Evolutionary conservation across 345 rosid genomes (phyloP), one percentile per base, ranked within the genome.

Genomic region (Clausena lansium): DNA sequence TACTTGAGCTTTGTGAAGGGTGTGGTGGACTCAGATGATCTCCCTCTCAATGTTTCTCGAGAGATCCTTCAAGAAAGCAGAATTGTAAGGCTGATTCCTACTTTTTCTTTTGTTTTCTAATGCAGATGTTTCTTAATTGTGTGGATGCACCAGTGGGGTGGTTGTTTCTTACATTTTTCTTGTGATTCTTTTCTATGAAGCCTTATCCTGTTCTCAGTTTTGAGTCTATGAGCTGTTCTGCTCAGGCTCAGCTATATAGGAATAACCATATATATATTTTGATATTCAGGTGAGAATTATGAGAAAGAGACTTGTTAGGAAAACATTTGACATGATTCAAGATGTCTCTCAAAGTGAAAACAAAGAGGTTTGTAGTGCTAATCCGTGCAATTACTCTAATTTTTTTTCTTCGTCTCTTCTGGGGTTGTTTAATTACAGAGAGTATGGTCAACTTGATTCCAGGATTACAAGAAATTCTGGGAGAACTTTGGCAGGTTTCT

Each of bases 391-490:
- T 74, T 73, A 68, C 71, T 61, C 62, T 33, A 7, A 32, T 45
- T 74, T 38, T 63, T 64, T 7, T 24, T 58, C 8, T 1, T 22
- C 15, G 4, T 33, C 5, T 57, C 24, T 5, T 35, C 4, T 59
- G 14, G 17, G 3, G 24, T 45, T 79, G n/a, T 71, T 41, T 62
- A 30, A 57, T 76, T 35, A 70, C 28, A 67, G 66, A 64, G 71
- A 71, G 3, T 50, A 33, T 77, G 75, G 58, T 76, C 78, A 11
- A 52, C 57, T 58, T 79, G 71, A 38, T 83, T 78, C 20, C 89
- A 96, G 98, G 99, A 94, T 86, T 96, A 92, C 84, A 92, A 92
- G 82, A 96, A 92, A 73, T 94, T 96, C 83, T 96, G 99, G 99
- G 99, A 96, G 88, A 96, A 96, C 80, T 94, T 92, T 70, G 98